Evolutionary conservation across 495 filamentous ascomycete species (phyloP).

Genomic region (Podospora fimiseda): DNA sequence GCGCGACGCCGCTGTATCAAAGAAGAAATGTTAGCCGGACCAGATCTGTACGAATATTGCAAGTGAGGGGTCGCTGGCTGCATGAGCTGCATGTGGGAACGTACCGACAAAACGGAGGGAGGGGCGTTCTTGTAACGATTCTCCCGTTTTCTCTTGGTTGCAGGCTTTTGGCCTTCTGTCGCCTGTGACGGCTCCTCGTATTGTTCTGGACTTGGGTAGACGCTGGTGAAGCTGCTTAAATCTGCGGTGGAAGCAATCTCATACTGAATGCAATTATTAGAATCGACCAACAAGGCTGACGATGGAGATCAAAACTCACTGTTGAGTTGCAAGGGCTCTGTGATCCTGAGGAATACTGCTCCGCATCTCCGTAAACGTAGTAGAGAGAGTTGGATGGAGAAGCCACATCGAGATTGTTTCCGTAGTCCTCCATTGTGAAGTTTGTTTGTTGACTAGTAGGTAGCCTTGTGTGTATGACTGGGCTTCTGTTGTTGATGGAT

Average conservation of each 20-base stretch:
- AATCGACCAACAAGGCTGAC: neutral
- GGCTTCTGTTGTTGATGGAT: neutral
- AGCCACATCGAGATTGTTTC: conserved; percentile 24
- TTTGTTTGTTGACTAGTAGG: conserved; percentile 1
- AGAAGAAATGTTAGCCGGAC: conserved; percentile 14
- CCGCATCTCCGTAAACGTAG: conserved; percentile 33
- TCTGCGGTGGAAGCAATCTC: conserved; percentile 27
- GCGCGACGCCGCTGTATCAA: conserved; percentile 45
- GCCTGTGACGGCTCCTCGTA: conserved; percentile 37
- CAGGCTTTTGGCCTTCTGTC: conserved; percentile 27
- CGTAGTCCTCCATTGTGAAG: conserved; percentile 34
- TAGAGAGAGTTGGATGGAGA: conserved; percentile 31
- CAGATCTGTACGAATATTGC: neutral
- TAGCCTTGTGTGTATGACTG: neutral
- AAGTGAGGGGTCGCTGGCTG: neutral
- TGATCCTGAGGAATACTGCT: conserved; percentile 37
- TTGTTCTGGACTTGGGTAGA: conserved; percentile 34
- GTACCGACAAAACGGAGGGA: conserved; percentile 42
- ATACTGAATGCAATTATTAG: conserved; percentile 24
- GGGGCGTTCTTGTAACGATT: conserved; percentile 47
- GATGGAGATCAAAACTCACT: conserved; percentile 18
- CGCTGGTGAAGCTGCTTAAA: conserved; percentile 19
- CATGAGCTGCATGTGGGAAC: conserved; percentile 8
- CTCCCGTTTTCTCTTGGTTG: conserved; percentile 41
- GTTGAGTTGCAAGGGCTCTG: conserved; percentile 36